Conservation (phyloP, 78 protist genomes). For the Corallochytrium limacisporum region DNA sequence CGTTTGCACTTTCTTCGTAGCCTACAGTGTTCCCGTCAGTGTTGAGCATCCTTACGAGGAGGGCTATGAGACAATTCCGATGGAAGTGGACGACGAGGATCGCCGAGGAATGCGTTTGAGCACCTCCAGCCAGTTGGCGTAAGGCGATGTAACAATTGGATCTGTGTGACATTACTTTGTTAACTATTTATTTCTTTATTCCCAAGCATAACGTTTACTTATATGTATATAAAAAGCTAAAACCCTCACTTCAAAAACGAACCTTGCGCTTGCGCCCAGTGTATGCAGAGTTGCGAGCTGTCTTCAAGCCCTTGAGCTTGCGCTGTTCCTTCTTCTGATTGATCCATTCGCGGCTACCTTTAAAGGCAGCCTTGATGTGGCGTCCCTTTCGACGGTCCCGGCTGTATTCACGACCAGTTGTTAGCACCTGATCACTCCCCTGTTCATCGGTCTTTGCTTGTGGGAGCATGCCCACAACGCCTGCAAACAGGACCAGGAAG, state of each 20-base stretch:
- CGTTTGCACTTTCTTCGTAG: no score
- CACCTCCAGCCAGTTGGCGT: no score
- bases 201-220: no score
- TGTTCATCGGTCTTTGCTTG: neutral
- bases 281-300: neutral
- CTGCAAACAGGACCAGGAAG: conserved; percentile 18
- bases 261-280: neutral
- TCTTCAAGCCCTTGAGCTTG: neutral
- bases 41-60: no score
- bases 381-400: neutral
- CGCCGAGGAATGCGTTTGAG: no score
- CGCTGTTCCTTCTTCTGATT: conserved; percentile 41
- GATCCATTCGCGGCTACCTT: conserved; percentile 41
- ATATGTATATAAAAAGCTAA: no score
- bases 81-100: no score
- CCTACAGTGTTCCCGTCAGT: no score
- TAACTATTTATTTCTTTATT: no score
- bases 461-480: conserved; percentile 5
- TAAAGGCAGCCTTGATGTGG: neutral
- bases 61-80: no score
- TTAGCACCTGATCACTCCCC: neutral
- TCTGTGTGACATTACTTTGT: no score
- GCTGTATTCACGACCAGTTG: neutral
- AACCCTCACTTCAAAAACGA: neutral
- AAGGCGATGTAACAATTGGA: no score